Base-by-base conservation (phyloP, 352 stramenopile genomes). In the Phytophthora megakarya region DNA sequence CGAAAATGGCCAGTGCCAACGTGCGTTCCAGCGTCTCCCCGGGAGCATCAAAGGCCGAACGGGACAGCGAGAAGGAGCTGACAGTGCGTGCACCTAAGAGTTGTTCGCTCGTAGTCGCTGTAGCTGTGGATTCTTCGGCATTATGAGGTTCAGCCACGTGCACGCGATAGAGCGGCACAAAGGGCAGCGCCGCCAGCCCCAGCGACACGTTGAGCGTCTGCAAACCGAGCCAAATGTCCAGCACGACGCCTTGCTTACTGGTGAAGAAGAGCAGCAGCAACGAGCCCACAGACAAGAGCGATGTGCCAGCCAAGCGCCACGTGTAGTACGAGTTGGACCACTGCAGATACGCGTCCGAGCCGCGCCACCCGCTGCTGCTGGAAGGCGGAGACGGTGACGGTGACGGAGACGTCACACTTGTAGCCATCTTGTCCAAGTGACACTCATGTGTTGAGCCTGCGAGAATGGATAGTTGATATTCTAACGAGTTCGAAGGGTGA, bases 241-340 rank as follows among this genome's bases (percentile, higher is more conserved):
- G 63, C 40, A 80, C 65, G 40, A 73, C 50, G 43, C 68, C 61
- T 38, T 67, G 25, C 16, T 64, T 23, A 26, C 72, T 73, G 16
- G 76, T 74, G 18, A 78, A 45, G 19, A 72, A 70, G 16, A 88
- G 56, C 59, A 88, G 35, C 19, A 73, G 22, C 23, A 89, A 53
- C 4, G 72, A 85, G 5, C 78, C 42, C 43, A 74, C 60, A 5
- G 80, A 87, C 16, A 76, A 53, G 47, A 86, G 45, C 18, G 78
- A 83, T 22, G 82, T 77, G 58, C 72, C 39, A 11, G 67, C 80
- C 48, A 89, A 72, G 33, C 78, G 75, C 53, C 78, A 81, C 11
- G 80, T 78, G 65, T 88, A 89, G 78, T 89, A 89, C 54, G 82
- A 84, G 67, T 91, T 91, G 44, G 76, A 75, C 67, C 78, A 78